These are phyloP conservation scores for Nosema bombycis DNA, from an alignment of 371 early-diverging fungal species.

Conservation along the genomic window DNA sequence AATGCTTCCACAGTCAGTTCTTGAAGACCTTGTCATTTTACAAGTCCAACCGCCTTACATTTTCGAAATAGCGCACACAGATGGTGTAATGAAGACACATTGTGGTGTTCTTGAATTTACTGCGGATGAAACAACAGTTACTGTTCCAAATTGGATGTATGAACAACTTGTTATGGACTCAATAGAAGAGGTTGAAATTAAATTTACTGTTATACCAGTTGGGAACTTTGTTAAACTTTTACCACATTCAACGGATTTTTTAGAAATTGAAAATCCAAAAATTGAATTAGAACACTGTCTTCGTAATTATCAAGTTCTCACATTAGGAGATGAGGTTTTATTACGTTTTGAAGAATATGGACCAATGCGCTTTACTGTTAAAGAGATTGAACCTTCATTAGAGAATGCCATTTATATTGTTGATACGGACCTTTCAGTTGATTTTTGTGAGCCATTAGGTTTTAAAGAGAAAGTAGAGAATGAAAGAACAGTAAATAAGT, in stretches of 20 bases:
- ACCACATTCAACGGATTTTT: slow-evolving; percentile 88
- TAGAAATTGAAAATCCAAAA: slow-evolving; percentile 91
- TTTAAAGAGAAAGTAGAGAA: slow-evolving; percentile 72
- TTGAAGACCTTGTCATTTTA: slow-evolving; percentile 55
- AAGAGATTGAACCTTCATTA: slow-evolving; percentile 78
- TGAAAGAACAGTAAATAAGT: slow-evolving; percentile 53
- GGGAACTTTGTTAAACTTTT: slow-evolving; percentile 89
- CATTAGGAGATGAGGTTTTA: slow-evolving; percentile 80
- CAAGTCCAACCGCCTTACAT: slow-evolving; percentile 64
- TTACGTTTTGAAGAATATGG: slow-evolving; percentile 78
- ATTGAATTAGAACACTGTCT: slow-evolving; percentile 93
- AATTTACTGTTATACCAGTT: slow-evolving; percentile 72
- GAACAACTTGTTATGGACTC: slow-evolving; percentile 72
- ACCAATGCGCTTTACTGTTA: slow-evolving; percentile 77
- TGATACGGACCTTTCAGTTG: slow-evolving; percentile 93
- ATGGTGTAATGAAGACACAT: slow-evolving; percentile 68
- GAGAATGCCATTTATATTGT: slow-evolving; percentile 77
- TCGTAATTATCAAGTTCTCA: slow-evolving; percentile 83
- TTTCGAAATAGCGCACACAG: slow-evolving; percentile 63
- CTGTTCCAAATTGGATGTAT: slow-evolving; percentile 97
- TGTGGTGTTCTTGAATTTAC: slow-evolving; percentile 96
- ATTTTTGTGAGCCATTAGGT: slow-evolving; percentile 92
- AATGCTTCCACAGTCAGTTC: slow-evolving; percentile 58
- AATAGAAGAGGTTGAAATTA: slow-evolving; percentile 73
- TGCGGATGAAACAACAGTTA: slow-evolving; percentile 85